A percentile compares a stretch with the other conserved stretches of the same genome.
phyloP scores from a whole-genome alignment of 2,329 filamentous ascomycete genomes.

The Exophiala aquamarina region DNA sequence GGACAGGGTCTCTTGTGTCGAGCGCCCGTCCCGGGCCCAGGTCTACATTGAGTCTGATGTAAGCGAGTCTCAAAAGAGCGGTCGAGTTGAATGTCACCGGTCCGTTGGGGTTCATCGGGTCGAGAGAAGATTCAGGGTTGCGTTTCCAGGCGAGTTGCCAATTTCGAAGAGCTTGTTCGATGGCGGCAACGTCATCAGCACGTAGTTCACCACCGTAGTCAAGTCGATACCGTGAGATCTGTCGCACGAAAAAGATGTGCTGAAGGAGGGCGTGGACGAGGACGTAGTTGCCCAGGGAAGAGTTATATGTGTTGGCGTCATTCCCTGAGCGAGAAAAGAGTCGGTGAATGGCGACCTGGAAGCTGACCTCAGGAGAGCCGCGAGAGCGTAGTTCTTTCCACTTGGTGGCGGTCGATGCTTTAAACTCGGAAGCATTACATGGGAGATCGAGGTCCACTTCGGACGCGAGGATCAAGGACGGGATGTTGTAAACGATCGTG shows the following conservation, averaged over 20 bases:
- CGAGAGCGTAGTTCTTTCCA: slow-evolving; percentile 35
- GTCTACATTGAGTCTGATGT: slow-evolving; percentile 47
- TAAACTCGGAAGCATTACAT: slow-evolving; percentile 40
- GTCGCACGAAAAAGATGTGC: slow-evolving; percentile 67
- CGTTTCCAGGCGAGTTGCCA: slow-evolving; percentile 43
- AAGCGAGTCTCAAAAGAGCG: slow-evolving; percentile 58
- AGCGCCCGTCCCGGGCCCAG: slow-evolving; percentile 47
- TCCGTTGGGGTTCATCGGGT: slow-evolving; percentile 44
- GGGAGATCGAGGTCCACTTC: slow-evolving; percentile 39
- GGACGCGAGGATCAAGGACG: slow-evolving; percentile 37
- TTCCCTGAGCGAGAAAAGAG: slow-evolving; percentile 19
- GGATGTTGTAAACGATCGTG: slow-evolving; percentile 40
- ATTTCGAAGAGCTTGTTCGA: slow-evolving; percentile 44
- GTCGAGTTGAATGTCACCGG: slow-evolving; percentile 67
- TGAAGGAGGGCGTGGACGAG: slow-evolving; percentile 71
- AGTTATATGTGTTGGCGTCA: slow-evolving; percentile 27
- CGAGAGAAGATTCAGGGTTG: slow-evolving; percentile 40
- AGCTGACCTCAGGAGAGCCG: slow-evolving; percentile 33
- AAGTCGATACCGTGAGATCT: slow-evolving; percentile 31
- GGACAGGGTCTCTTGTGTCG: slow-evolving; percentile 60
- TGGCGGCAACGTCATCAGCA: slow-evolving; percentile 40
- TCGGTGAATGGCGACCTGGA: slow-evolving; percentile 34
- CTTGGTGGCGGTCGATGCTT: slow-evolving; percentile 32
- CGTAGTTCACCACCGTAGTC: slow-evolving; percentile 34
- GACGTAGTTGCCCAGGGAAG: slow-evolving; percentile 66